These are phyloP conservation scores for Coemansia reversa DNA, from an alignment of 192 early-diverging fungal genomes.

Conservation along the genomic window DNA sequence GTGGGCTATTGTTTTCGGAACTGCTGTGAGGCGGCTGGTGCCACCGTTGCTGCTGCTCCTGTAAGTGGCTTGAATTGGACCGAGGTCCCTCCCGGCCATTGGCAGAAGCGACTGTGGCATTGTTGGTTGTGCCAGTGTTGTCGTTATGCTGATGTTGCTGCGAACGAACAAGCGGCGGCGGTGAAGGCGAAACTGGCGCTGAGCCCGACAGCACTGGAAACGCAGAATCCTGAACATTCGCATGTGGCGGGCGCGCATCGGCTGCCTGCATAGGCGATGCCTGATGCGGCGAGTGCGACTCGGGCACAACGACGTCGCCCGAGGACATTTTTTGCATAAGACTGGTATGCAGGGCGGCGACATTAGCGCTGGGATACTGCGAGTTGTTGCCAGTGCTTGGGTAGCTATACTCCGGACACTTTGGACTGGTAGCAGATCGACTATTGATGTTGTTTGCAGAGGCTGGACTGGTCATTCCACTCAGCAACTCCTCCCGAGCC, in stretches of 20 bases:
- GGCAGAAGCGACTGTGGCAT: background rate
- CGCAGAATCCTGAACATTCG: constrained; percentile 1
- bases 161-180: constrained; percentile 18
- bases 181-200: constrained; percentile 5
- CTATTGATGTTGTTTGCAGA: background rate
- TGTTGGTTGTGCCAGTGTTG: constrained; percentile 9
- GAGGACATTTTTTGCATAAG: constrained; percentile 29
- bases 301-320: constrained; percentile 1
- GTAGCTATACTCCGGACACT: constrained; percentile 11
- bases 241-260: background rate
- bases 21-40: constrained; percentile 6
- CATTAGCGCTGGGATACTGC: constrained; percentile 7
- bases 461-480: constrained; percentile 13
- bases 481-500: constrained; percentile 29
- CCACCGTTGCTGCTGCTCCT: constrained; percentile 10
- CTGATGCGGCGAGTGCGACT: background rate
- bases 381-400: constrained; percentile 3
- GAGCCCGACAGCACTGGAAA: constrained; percentile 20
- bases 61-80: constrained; percentile 14
- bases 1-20: constrained; percentile 17
- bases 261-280: background rate
- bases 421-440: background rate
- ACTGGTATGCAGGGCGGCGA: constrained; percentile 25
- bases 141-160: constrained; percentile 13
- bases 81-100: background rate